Evolutionary conservation across 306 rosid genomes (phyloP), one percentile per base, ranked within the genome.

Genomic region (Cyamopsis tetragonoloba): DNA sequence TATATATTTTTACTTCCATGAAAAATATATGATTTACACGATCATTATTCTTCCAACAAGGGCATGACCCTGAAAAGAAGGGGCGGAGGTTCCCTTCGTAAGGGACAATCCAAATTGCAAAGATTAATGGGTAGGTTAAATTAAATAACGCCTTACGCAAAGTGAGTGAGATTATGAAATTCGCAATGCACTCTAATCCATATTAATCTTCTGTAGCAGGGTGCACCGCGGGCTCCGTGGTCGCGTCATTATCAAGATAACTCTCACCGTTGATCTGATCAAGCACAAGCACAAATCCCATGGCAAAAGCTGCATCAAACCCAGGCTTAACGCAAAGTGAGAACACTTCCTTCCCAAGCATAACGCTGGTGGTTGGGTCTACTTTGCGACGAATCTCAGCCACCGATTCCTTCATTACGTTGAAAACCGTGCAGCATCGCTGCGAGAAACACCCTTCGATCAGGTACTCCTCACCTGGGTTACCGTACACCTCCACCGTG

Each of bases 351-450:
- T 82, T 93, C 4, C 90, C 97, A 69, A 93, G 95, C 87, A 81
- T 22, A 48, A 89, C 91, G 4, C 70, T 48, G 1, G 97, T 93
- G 13, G 97, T 78, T 13, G 84, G 82, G 60, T 93, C 98, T 77
- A 89, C 98, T 67, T 93, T 93, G 56, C 98, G 97, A 57, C 62
- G 74, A 48, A 93, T 86, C 95, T 93, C 96, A 4, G 91, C 98
- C 86, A 90, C 82, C 2, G 82, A 0, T 62, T 80, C 88, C 73
- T 78, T 90, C 37, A 1, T 71, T 0, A 39, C 61, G 17, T 88
- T 69, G 71, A 61, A 80, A 4, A 93, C 42, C 50, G 85, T 86
- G 84, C 97, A 93, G 15, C 81, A 44, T 0, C 95, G 88, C 26
- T 86, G 88, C 0, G 81, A 80, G 62, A 84, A 93, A 9, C 80